A percentile compares a stretch with the other conserved stretches of the same genome.
These are phyloP conservation scores for Dimocarpus longan DNA, from an alignment of 345 rosid genomes.

Conservation along the genomic window DNA sequence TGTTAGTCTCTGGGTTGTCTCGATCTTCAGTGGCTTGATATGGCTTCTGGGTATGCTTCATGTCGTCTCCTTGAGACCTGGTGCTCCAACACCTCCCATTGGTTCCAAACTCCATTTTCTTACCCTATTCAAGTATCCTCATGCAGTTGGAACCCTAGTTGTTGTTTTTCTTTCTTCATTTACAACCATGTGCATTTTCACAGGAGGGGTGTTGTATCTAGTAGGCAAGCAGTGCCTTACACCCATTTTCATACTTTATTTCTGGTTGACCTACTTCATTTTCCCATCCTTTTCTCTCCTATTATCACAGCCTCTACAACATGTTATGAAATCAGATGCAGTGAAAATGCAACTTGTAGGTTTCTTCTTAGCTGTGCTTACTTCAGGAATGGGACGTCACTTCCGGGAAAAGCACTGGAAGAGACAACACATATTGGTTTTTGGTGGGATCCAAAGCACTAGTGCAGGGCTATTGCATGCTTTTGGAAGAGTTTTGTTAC, in stretches of 20 bases:
- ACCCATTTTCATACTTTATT: conserved; percentile 40
- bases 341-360: conserved; percentile 61
- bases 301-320: conserved; percentile 49
- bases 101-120: conserved; percentile 29
- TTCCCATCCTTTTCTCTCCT: conserved; percentile 52
- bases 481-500: conserved; percentile 46
- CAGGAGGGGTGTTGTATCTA: conserved; percentile 38
- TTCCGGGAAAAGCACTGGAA: conserved; percentile 42
- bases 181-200: conserved; percentile 63
- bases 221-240: conserved; percentile 52
- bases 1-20: conserved; percentile 57
- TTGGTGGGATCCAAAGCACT: conserved; percentile 57
- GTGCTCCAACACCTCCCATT: conserved; percentile 16
- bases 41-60: conserved; percentile 55
- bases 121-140: conserved; percentile 47
- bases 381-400: conserved; percentile 49
- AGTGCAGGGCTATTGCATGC: conserved; percentile 51
- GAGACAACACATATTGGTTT: conserved; percentile 35
- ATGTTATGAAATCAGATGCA: conserved; percentile 34
- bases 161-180: conserved; percentile 50
- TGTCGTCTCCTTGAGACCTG: conserved; percentile 28
- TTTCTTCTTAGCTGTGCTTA: conserved; percentile 41
- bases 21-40: conserved; percentile 60
- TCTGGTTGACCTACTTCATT: conserved; percentile 54
- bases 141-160: conserved; percentile 46